These are phyloP conservation scores for Casaregolazyma suthepensis DNA, from an alignment of 1,139 yeast species.

Conservation along the genomic window DNA sequence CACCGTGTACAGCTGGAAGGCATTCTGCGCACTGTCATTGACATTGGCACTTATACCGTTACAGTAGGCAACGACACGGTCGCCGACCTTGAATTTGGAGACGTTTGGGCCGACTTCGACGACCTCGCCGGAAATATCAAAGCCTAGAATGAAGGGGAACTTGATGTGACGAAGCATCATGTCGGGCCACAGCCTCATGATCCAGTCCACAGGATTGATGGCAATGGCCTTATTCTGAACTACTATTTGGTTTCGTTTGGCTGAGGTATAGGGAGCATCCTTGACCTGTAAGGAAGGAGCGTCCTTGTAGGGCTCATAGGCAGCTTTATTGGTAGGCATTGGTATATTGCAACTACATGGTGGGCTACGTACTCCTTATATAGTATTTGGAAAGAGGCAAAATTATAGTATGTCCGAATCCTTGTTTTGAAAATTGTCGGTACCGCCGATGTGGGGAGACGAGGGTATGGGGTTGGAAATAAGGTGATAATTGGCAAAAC, in stretches of 20 bases:
- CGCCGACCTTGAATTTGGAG: constrained; percentile 44
- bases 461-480: background rate
- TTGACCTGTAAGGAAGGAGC: background rate
- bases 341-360: background rate
- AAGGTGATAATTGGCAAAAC: background rate
- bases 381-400: background rate
- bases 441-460: background rate
- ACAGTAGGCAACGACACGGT: constrained; percentile 41
- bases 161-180: background rate
- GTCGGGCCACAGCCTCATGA: background rate
- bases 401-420: background rate
- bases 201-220: background rate
- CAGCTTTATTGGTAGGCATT: background rate
- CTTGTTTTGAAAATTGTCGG: background rate
- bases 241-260: background rate
- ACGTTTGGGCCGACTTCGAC: constrained; percentile 1
- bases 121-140: constrained; percentile 4
- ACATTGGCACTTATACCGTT: background rate
- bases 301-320: background rate
- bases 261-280: background rate
- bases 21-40: constrained; percentile 1
- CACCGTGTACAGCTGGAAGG: constrained; percentile 9
- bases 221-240: background rate
- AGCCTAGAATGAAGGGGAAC: background rate
- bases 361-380: background rate